Conservation (phyloP, 352 stramenopile species). For the Globisporangium perplexum region DNA sequence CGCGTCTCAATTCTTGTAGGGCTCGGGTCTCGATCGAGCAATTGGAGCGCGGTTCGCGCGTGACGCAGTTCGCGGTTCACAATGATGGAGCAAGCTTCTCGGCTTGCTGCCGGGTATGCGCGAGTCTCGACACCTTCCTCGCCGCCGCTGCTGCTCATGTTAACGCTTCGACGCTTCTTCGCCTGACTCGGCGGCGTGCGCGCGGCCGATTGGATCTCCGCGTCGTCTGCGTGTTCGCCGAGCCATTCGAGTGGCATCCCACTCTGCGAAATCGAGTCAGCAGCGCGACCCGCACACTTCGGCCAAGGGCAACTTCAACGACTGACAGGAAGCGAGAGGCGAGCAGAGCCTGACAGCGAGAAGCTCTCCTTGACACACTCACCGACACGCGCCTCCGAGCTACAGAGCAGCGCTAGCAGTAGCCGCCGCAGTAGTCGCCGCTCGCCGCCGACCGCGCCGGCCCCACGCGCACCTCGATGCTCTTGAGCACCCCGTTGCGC, state of each 20-base stretch:
- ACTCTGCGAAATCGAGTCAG: not conserved
- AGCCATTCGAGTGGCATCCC: not conserved
- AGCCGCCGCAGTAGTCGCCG: conserved; percentile 52
- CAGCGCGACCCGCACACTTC: not conserved
- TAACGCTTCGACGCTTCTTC: not conserved
- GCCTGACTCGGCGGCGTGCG: not conserved
- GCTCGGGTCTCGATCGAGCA: not conserved
- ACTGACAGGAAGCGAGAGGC: no score
- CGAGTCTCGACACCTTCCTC: no score
- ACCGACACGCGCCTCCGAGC: no score
- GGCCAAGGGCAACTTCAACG: no score
- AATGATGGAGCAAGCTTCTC: no score
- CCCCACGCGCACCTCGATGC: conserved; percentile 43
- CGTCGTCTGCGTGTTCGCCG: not conserved
- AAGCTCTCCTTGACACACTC: no score
- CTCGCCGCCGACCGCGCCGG: conserved; percentile 31
- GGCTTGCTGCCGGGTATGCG: no score
- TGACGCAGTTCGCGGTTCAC: no score
- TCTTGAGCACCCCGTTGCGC: conserved; percentile 37
- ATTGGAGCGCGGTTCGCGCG: not conserved
- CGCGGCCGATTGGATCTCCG: not conserved
- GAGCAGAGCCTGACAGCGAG: no score
- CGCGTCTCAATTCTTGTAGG: not conserved
- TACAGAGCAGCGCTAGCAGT: no score
- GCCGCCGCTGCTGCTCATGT: no score